Evolutionary conservation across 2,329 filamentous ascomycete genomes (phyloP), one percentile per base, ranked within the genome.

Genomic region (Alternaria sp.): DNA sequence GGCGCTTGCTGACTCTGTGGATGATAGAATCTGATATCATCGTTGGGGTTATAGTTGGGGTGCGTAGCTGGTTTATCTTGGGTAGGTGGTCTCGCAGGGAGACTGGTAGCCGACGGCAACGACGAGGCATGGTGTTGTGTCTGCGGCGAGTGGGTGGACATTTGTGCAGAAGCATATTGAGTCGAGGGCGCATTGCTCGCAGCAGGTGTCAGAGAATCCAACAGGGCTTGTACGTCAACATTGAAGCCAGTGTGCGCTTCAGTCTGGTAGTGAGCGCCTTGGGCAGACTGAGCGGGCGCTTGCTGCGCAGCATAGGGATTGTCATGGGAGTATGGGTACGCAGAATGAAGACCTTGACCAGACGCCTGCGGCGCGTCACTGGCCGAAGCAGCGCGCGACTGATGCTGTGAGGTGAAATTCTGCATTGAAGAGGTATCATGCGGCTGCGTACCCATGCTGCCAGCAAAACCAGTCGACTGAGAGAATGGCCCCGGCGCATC

Each of bases 21-120:
- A 66, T 83, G 81, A 64, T 81, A 83, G 37, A 80, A 80, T 62
- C 81, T 78, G 56, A 83, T 81, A 67, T 83, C 80, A 69, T 81
- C 79, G 58, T 77, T 78, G 48, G 80, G 79, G 37, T 77, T 75
- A 71, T 82, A 82, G 62, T 81, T 81, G 41, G 80, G 75, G 62
- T 82, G 78, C 49, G 81, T 82, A 57, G 78, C 71, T 53, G 79
- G 79, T 69, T 80, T 79, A 59, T 82, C 81, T 72, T 82, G 81
- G 36, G 80, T 78, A 58, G 81, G 81, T 41, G 81, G 81, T 61
- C 80, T 77, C 36, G 81, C 77, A 68, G 81, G 81, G 7, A 83
- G 80, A 59, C 71, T 76, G 55, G 76, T 66, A 44, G 78, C 75
- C 55, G 75, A 75, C 34, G 79, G 75, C 42, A 77, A 66, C 49